A percentile compares a stretch with the other conserved stretches of the same genome.
These are phyloP conservation scores for Barbatosphaeria neglecta DNA, from an alignment of 495 filamentous ascomycete genomes.

Conservation along the genomic window DNA sequence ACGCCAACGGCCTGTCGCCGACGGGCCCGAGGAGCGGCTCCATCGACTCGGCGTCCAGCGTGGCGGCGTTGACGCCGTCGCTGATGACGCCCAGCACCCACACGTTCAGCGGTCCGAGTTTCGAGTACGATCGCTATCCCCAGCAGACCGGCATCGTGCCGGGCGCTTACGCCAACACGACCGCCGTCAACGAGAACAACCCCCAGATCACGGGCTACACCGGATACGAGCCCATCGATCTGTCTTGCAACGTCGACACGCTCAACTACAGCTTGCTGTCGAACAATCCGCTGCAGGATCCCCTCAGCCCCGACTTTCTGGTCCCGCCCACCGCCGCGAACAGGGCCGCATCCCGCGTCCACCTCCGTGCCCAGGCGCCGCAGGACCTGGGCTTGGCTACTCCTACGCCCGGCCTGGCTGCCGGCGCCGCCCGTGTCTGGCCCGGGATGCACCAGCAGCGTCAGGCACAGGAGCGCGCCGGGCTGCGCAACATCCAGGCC, in stretches of 20 bases:
- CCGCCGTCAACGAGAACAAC: constrained; percentile 51
- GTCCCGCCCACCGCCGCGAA: too few species aligned
- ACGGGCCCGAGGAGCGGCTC: constrained; percentile 32
- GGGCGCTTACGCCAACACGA: constrained; percentile 58
- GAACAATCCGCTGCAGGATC: too few species aligned
- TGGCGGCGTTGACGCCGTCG: constrained; percentile 23
- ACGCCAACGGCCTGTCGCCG: constrained; percentile 25
- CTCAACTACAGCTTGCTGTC: too few species aligned
- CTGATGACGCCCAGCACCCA: constrained; percentile 34
- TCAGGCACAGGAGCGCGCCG: constrained; percentile 32
- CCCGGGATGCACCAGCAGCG: constrained; percentile 82
- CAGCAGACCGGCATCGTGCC: constrained; percentile 84
- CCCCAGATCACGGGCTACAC: constrained; percentile 42
- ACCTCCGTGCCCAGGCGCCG: constrained; percentile 26
- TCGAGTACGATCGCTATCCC: constrained; percentile 83
- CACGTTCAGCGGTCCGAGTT: constrained; percentile 65
- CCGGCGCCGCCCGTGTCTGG: constrained; percentile 61
- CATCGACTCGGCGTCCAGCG: constrained; percentile 22
- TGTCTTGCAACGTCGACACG: too few species aligned
- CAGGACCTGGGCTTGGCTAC: too few species aligned
- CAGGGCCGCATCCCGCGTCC: too few species aligned
- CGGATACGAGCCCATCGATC: too few species aligned
- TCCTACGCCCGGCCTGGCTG: too few species aligned
- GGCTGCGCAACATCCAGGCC: constrained; percentile 28
- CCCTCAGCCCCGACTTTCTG: constrained; percentile 27